phyloP scores from a whole-genome alignment of 2,329 filamentous ascomycete species.

The Colletotrichum kahawae region DNA sequence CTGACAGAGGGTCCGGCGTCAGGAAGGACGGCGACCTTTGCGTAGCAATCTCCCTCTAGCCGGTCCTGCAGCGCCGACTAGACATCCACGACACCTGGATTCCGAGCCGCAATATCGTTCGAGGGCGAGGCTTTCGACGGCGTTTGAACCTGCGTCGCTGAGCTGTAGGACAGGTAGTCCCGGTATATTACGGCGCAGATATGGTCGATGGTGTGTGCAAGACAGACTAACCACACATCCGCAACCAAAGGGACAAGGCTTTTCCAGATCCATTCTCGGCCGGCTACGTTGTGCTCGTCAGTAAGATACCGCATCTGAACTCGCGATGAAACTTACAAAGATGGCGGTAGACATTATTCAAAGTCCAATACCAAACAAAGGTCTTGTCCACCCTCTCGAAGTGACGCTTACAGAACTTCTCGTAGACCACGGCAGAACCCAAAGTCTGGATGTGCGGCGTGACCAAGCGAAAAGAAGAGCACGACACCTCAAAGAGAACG shows the following conservation, averaged over 20 bases:
- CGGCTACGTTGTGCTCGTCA: too few relatives aligned
- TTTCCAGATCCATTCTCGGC: too few relatives aligned
- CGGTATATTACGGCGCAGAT: background rate
- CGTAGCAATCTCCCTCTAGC: background rate
- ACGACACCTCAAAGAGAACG: too few relatives aligned
- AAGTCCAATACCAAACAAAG: too few relatives aligned
- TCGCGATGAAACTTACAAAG: too few relatives aligned
- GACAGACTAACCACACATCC: background rate
- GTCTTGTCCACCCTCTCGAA: too few relatives aligned
- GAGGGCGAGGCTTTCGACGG: background rate
- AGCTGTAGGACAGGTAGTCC: background rate
- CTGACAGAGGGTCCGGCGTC: background rate
- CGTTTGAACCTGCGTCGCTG: background rate
- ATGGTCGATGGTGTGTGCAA: background rate
- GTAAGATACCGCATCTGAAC: too few relatives aligned
- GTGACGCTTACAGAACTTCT: too few relatives aligned
- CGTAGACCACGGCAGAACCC: background rate
- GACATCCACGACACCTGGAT: background rate
- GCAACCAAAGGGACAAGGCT: background rate
- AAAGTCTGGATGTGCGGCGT: background rate
- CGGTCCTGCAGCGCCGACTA: background rate
- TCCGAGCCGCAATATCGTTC: background rate
- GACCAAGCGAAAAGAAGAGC: background rate
- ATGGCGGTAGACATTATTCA: too few relatives aligned
- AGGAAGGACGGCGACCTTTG: background rate